phyloP scores from a whole-genome alignment of 2,329 filamentous ascomycete genomes.

The Elsinoe ampelina region DNA sequence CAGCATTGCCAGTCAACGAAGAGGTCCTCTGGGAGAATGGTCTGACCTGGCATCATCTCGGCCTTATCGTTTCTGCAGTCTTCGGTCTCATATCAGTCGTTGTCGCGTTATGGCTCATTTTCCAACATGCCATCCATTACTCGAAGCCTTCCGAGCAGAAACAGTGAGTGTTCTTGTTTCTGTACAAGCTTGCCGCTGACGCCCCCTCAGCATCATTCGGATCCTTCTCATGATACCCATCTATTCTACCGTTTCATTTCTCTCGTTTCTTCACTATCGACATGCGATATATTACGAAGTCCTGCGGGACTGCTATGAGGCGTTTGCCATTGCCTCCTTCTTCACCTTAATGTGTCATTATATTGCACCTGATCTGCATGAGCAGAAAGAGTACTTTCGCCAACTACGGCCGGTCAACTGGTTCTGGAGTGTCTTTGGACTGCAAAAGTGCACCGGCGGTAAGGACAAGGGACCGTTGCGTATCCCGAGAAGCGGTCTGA shows the following conservation, averaged over 20 bases:
- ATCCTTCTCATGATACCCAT: constrained; percentile 83
- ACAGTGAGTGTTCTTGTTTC: constrained; percentile 35
- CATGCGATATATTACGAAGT: constrained; percentile 75
- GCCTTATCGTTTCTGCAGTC: constrained; percentile 43
- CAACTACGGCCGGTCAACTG: constrained; percentile 58
- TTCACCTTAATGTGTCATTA: constrained; percentile 77
- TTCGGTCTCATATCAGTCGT: constrained; percentile 44
- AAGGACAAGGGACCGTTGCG: constrained; percentile 57
- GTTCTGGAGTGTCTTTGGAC: constrained; percentile 64
- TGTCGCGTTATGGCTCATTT: constrained; percentile 46
- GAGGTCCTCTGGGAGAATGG: constrained; percentile 41
- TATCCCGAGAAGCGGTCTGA: constrained; percentile 69
- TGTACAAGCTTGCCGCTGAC: background rate
- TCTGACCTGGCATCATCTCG: constrained; percentile 49
- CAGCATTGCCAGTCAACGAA: constrained; percentile 33
- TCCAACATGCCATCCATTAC: constrained; percentile 52
- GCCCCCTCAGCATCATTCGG: constrained; percentile 59
- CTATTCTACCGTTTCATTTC: constrained; percentile 64
- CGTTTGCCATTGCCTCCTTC: constrained; percentile 79
- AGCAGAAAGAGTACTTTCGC: constrained; percentile 75
- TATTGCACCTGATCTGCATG: constrained; percentile 64
- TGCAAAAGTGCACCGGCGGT: constrained; percentile 61
- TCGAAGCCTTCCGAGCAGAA: constrained; percentile 50
- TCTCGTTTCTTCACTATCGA: constrained; percentile 65
- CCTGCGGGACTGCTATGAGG: constrained; percentile 77